These are phyloP conservation scores for Penicillium sp. DNA, from an alignment of 2,329 filamentous ascomycete genomes.

Conservation along the genomic window DNA sequence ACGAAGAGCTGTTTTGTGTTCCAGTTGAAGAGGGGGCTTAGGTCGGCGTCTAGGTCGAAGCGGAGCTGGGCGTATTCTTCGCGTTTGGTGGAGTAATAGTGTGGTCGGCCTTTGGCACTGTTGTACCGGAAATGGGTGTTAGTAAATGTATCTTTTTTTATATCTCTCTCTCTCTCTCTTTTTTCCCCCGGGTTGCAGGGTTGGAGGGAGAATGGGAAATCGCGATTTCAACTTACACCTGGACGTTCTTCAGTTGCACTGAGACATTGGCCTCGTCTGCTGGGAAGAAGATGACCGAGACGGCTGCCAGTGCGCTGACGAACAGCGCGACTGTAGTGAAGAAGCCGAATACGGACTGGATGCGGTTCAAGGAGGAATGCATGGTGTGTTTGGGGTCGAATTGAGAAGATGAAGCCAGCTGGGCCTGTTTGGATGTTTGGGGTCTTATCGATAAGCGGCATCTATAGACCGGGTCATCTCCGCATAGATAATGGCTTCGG, in stretches of 20 bases:
- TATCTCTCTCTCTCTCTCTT: no score
- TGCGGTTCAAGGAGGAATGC: constrained; percentile 81
- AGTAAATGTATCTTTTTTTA: no score
- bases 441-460: constrained; percentile 24
- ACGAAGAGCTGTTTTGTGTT: constrained; percentile 99
- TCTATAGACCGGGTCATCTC: background rate
- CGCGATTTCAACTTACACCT: constrained; percentile 65
- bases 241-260: constrained; percentile 59
- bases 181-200: no score
- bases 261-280: constrained; percentile 54
- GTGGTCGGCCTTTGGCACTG: constrained; percentile 84
- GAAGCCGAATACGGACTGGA: constrained; percentile 94
- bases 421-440: constrained; percentile 24
- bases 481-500: background rate
- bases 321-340: constrained; percentile 91
- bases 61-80: constrained; percentile 95
- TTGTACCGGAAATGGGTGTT: background rate
- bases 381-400: constrained; percentile 51
- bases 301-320: constrained; percentile 74
- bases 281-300: constrained; percentile 67
- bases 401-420: constrained; percentile 31
- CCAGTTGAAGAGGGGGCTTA: constrained; percentile 93
- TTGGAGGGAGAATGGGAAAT: background rate
- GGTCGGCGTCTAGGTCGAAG: constrained; percentile 90
- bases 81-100: constrained; percentile 89